phyloP scores from a whole-genome alignment of 805 yeast species.

The Barnettozyma vustinii region DNA sequence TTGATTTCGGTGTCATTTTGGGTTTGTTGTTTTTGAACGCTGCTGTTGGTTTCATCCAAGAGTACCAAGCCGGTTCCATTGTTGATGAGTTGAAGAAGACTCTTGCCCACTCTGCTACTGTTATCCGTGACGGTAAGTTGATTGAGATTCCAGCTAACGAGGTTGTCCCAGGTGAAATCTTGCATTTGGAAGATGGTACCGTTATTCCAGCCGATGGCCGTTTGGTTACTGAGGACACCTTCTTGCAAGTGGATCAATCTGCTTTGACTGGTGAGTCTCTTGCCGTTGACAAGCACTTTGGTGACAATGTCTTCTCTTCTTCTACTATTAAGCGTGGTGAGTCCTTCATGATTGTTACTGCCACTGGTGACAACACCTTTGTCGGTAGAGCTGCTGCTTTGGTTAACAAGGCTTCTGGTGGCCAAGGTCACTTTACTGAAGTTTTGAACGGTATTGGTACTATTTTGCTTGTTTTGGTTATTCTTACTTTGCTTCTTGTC shows the following conservation, averaged over 20 bases:
- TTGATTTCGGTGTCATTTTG: conserved; percentile 95
- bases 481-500: conserved; percentile 79
- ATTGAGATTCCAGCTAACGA: conserved; percentile 76
- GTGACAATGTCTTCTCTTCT: conserved; percentile 85
- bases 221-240: conserved; percentile 76
- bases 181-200: conserved; percentile 89
- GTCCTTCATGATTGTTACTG: conserved; percentile 88
- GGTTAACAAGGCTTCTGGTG: conserved; percentile 90
- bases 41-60: conserved; percentile 92
- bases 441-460: conserved; percentile 98
- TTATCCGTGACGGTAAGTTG: conserved; percentile 75
- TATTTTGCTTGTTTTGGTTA: conserved; percentile 80
- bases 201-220: conserved; percentile 93
- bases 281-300: conserved; percentile 88
- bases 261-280: conserved; percentile 97
- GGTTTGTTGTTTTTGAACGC: conserved; percentile 85
- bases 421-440: conserved; percentile 94
- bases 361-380: conserved; percentile 93
- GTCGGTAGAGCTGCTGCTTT: conserved; percentile 97
- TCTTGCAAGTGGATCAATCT: conserved; percentile 91
- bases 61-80: conserved; percentile 97
- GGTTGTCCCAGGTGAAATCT: conserved; percentile 92
- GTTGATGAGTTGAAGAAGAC: conserved; percentile 95
- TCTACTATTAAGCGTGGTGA: conserved; percentile 96
- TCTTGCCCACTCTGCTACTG: conserved; percentile 82